Base-by-base conservation (phyloP, 129 eudicot genomes). In the Oenanthe sinensis region DNA sequence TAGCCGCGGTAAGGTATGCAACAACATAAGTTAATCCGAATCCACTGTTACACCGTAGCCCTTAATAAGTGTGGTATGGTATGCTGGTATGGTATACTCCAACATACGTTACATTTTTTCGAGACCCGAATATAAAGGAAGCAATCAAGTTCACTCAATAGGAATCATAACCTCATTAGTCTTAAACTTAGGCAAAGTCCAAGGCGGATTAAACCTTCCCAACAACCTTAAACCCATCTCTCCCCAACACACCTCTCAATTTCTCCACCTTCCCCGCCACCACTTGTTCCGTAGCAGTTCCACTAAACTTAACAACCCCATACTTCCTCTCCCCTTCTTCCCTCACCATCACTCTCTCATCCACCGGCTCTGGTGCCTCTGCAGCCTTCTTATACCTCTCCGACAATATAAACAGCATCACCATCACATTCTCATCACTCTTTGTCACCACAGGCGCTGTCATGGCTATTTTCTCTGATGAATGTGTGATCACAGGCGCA, bases 281-380 rank as follows among this genome's bases (percentile, higher is more conserved):
- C 83, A 86, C 94, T 1, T 73, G 77, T 72, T 86, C 92, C 78
- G 82, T 82, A 60, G 97, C 92, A 75, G 77, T 86, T 85, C 97
- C 93, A 50, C 96, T 83, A 79, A 94, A 94, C 86, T 76, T 82
- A 84, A 91, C 96, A 79, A 88, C 98, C 45, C 86, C 98, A 48
- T 85, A 90, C 82, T 86, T 95, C 87, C 79, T 90, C 84, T 87
- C 97, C 72, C 88, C 94, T 52, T 86, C 94, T 77, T 88, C 97
- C 86, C 71, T 87, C 6, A 95, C 76, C 92, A 88, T 96, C 90
- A 95, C 98, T 85, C 98, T 86, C 88, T 95, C 97, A 33, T 95
- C 98, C 89, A 88, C 80, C 81, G 96, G 93, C 92, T 14, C 74
- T 81, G 98, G 98, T 62, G 96, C 93, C 54, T 90, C 98, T 91